Conservation (phyloP, 805 yeast species). For the Candida dendrica region DNA sequence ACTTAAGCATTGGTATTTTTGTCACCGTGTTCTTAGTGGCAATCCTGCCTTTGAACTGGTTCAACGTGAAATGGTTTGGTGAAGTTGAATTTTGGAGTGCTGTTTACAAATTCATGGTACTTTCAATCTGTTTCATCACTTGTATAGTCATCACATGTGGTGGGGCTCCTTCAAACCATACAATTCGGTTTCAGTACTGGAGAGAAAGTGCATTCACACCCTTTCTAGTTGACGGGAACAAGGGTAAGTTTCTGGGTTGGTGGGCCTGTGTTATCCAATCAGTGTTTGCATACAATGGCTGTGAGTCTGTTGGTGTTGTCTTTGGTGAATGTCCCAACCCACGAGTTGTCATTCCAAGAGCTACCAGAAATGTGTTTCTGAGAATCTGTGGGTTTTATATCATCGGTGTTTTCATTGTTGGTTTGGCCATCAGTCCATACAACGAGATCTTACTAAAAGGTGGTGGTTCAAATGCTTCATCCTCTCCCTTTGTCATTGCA, state of each 20-base stretch:
- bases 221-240: slow-evolving; percentile 26
- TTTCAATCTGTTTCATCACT: slow-evolving; percentile 40
- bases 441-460: slow-evolving; percentile 34
- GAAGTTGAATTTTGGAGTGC: slow-evolving; percentile 28
- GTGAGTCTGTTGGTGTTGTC: slow-evolving; percentile 43
- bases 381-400: slow-evolving; percentile 49
- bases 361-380: slow-evolving; percentile 45
- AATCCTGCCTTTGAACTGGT: slow-evolving; percentile 33
- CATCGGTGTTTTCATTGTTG: slow-evolving; percentile 43
- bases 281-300: slow-evolving; percentile 42
- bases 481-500: slow-evolving; percentile 44
- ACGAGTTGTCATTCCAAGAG: slow-evolving; percentile 42
- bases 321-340: slow-evolving; percentile 43
- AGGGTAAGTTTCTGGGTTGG: slow-evolving; percentile 44
- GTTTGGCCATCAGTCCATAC: slow-evolving; percentile 49
- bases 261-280: slow-evolving; percentile 49
- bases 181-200: slow-evolving; percentile 37
- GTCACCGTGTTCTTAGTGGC: slow-evolving; percentile 40
- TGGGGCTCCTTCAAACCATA: slow-evolving; percentile 27
- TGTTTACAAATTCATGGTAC: neutral
- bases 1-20: slow-evolving; percentile 41
- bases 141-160: slow-evolving; percentile 34
- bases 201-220: slow-evolving; percentile 19
- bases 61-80: slow-evolving; percentile 41
- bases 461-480: slow-evolving; percentile 33